Percentiles rank a stretch among this genome's conserved stretches.
Evolutionary conservation across 345 rosid genomes (phyloP).

Genomic region (Garcia nutans): DNA sequence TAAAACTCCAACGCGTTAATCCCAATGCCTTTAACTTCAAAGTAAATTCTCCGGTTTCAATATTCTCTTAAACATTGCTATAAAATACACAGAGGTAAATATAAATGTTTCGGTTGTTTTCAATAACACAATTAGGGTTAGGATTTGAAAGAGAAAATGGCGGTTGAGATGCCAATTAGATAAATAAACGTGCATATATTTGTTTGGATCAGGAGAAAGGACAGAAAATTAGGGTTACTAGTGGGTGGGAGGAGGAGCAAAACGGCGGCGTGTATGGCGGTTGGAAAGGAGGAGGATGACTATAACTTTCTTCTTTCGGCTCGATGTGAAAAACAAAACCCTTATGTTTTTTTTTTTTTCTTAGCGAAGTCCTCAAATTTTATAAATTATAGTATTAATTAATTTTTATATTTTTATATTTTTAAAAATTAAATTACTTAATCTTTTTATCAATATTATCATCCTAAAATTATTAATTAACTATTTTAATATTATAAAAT

Average conservation of each 20-base stretch:
- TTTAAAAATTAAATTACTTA: too few relatives aligned
- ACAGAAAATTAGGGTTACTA: slow-evolving; percentile 10
- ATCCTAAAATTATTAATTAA: too few relatives aligned
- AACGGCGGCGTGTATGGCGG: slow-evolving; percentile 9
- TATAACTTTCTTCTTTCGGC: not conserved
- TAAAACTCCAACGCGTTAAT: not conserved
- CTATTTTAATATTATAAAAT: too few relatives aligned
- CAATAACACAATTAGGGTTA: not conserved
- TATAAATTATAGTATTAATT: too few relatives aligned
- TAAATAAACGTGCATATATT: not conserved
- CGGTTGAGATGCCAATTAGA: not conserved
- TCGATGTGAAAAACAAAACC: slow-evolving; percentile 6
- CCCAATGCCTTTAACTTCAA: not conserved
- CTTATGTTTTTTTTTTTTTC: not conserved
- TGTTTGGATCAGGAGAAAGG: too few relatives aligned
- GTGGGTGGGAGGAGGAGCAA: not conserved
- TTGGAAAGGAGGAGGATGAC: not conserved
- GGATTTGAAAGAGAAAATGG: not conserved
- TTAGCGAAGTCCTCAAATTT: too few relatives aligned
- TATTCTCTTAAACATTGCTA: not conserved
- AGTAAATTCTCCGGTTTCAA: not conserved
- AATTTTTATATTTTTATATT: too few relatives aligned
- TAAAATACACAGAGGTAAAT: not conserved
- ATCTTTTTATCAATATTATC: too few relatives aligned
- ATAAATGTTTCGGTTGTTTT: not conserved